Evolutionary conservation across 148 eudicot species (phyloP).

Genomic region (Dysphania ambrosioides): DNA sequence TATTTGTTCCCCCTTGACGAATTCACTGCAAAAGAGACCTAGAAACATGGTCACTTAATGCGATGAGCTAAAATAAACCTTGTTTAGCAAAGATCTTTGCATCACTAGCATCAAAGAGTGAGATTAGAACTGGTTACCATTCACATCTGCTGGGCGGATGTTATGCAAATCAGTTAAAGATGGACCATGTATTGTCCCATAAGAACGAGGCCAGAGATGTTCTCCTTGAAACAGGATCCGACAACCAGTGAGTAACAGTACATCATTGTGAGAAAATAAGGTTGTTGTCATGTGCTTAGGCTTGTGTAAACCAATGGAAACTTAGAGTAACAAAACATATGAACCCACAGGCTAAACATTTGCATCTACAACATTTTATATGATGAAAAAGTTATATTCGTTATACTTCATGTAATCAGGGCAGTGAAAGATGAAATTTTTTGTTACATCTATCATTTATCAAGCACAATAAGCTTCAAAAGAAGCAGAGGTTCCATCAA

Average conservation of each 20-base stretch:
- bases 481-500: neutral
- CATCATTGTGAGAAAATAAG: neutral
- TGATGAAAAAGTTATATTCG: neutral
- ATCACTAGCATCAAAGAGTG: neutral
- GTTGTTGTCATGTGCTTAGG: neutral
- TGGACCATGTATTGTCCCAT: conserved; percentile 39
- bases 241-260: neutral
- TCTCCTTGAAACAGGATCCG: conserved; percentile 35
- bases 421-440: neutral
- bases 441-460: neutral
- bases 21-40: conserved; percentile 37
- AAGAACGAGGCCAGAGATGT: conserved; percentile 61
- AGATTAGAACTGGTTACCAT: conserved; percentile 34
- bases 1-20: conserved; percentile 58
- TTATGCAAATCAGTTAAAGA: conserved; percentile 54
- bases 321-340: too few species aligned
- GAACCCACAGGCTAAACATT: neutral
- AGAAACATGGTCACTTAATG: conserved; percentile 1
- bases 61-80: conserved; percentile 5
- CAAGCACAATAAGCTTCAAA: neutral
- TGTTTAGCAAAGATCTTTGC: neutral
- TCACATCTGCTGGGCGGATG: conserved; percentile 57
- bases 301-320: neutral
- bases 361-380: neutral
- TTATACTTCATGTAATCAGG: neutral